phyloP scores from a whole-genome alignment of 768 basidiomycete genomes.

The Tricholoma furcatifolium region DNA sequence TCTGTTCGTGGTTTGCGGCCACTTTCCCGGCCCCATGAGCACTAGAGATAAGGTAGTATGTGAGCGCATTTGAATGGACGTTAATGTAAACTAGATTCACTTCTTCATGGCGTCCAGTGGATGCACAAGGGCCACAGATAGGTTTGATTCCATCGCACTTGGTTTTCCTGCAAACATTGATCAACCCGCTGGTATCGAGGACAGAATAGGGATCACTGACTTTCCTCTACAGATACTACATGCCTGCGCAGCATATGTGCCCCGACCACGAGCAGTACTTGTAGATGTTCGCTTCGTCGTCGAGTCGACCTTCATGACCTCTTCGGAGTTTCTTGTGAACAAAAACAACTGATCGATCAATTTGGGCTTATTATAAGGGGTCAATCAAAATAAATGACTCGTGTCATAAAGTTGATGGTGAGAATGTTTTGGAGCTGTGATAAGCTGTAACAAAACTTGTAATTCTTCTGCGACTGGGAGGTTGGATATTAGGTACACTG shows the following conservation, averaged over 20 bases:
- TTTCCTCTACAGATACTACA: constrained; percentile 40
- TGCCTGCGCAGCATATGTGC: constrained; percentile 35
- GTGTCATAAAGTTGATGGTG: neutral
- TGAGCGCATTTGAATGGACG: neutral
- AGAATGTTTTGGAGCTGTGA: too few relatives aligned
- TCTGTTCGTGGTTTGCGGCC: constrained; percentile 42
- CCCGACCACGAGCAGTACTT: constrained; percentile 29
- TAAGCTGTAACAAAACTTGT: too few relatives aligned
- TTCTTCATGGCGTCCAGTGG: constrained; percentile 37
- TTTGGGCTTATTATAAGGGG: neutral
- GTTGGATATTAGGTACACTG: too few relatives aligned
- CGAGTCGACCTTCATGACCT: constrained; percentile 22
- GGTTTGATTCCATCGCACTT: constrained; percentile 48
- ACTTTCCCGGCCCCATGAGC: constrained; percentile 41
- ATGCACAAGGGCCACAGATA: constrained; percentile 38
- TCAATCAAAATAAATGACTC: constrained; percentile 4
- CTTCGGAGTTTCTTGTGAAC: constrained; percentile 7
- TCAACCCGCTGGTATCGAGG: neutral
- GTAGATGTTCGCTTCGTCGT: constrained; percentile 19
- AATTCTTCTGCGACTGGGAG: too few relatives aligned
- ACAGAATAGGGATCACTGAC: constrained; percentile 24
- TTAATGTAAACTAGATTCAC: constrained; percentile 18
- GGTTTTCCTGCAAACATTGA: constrained; percentile 33
- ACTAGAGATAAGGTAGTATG: constrained; percentile 25
- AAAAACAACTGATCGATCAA: constrained; percentile 13